Base-by-base conservation (phyloP, 1,284 basidiomycete species). In the Moesziomyces parantarcticus region DNA sequence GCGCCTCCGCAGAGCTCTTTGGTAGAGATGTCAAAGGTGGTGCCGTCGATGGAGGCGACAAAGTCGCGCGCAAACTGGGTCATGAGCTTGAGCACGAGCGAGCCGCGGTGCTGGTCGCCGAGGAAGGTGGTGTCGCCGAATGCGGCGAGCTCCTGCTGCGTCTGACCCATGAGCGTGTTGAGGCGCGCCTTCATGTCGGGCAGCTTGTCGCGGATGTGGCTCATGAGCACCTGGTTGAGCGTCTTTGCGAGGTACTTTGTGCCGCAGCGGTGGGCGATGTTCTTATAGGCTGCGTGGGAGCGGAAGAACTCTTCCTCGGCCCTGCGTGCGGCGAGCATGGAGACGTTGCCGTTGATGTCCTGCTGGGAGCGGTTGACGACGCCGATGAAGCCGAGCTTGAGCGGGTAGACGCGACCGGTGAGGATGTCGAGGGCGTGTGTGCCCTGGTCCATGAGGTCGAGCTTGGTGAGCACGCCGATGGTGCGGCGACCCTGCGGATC, bases 111-210 rank as follows among this genome's bases (percentile, higher is more conserved):
- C 80, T 90, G 89, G 86, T 97, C 95, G 20, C 94, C 96, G 75
- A 93, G 92, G 82, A 95, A 89, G 2, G 94, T 92, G 21, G 93
- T 89, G 83, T 98, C 97, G 26, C 97, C 97, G 81, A 97, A 98
- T 6, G 94, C 90, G 85, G 93, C 93, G 47, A 99, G 88, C 84
- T 99, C 97, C 85, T 99, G 97, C 84, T 98, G 95, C 5, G 97
- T 94, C 86, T 99, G 97, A 13, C 95, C 94, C 93, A 99, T 99
- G 16, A 99, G 86, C 8, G 97, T 99, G 84, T 99, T 99, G 71
- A 99, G 86, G 20, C 95, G 89, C 14, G 97, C 97, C 85, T 99
- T 99, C 97, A 99, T 99, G 85, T 99, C 97, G 0, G 97, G 97
- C 41, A 99, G 87, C 85, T 99, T 98, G 82, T 99, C 97, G 58